A percentile compares a stretch with the other conserved stretches of the same genome.
phyloP scores from a whole-genome alignment of 2,329 filamentous ascomycete species.

The Helotiales sp. region DNA sequence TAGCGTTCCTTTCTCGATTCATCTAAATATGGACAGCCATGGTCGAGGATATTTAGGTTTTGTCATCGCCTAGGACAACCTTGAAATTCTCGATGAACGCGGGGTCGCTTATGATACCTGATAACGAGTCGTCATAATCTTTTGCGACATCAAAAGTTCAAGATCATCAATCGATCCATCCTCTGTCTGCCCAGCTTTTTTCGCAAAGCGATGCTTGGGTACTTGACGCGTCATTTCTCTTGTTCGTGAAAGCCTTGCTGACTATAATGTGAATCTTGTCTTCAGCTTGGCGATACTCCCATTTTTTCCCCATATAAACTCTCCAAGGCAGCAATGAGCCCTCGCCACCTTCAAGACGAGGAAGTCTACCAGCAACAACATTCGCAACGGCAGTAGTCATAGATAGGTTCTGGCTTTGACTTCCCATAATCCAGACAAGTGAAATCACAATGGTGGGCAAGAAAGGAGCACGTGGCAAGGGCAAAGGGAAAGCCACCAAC shows the following conservation, averaged over 20 bases:
- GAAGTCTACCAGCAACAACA: not conserved
- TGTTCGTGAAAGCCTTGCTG: not conserved
- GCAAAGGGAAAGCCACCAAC: constrained; percentile 26
- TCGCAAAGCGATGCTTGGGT: not conserved
- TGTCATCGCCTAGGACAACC: too few species aligned
- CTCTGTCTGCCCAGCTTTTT: not conserved
- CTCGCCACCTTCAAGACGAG: not conserved
- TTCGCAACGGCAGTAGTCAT: not conserved
- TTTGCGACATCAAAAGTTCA: not conserved
- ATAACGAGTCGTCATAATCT: not conserved
- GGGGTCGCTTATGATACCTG: constrained; percentile 13
- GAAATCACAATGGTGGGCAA: constrained; percentile 21
- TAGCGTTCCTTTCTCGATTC: too few species aligned
- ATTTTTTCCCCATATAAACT: not conserved
- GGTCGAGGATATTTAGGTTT: too few species aligned
- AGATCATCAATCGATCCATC: not conserved
- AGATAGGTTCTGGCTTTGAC: too few species aligned
- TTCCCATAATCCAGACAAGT: not conserved
- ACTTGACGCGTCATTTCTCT: not conserved
- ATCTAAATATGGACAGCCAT: too few species aligned
- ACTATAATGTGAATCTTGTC: not conserved
- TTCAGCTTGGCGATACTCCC: not conserved
- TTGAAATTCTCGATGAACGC: not conserved
- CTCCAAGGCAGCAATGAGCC: constrained; percentile 2
- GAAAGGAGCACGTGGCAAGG: constrained; percentile 22